Evolutionary conservation across 1,284 basidiomycete genomes (phyloP).

Genomic region (Sporisorium sorghi): DNA sequence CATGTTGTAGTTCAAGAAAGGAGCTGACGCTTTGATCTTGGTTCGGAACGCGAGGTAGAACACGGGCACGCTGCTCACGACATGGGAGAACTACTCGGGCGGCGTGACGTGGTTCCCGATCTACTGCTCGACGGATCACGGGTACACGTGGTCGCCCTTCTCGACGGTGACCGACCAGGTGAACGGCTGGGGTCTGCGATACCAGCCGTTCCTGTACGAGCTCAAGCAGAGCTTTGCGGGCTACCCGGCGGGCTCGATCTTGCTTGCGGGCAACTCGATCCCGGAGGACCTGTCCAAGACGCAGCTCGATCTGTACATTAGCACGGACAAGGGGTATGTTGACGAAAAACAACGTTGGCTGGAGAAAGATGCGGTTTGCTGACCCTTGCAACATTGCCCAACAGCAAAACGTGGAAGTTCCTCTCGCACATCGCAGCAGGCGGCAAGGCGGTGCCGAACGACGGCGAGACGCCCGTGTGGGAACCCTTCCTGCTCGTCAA

Average conservation of each 20-base stretch:
- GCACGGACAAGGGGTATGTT: slow-evolving; percentile 58
- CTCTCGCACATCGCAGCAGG: slow-evolving; percentile 61
- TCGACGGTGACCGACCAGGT: slow-evolving; percentile 34
- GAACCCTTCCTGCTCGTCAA: slow-evolving; percentile 69
- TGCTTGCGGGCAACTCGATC: slow-evolving; percentile 61
- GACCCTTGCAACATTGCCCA: no score
- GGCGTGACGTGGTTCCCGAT: slow-evolving; percentile 42
- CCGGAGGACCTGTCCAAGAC: slow-evolving; percentile 63
- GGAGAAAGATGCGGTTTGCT: no score
- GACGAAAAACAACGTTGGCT: no score
- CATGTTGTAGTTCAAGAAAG: no score
- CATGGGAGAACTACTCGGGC: slow-evolving; percentile 43
- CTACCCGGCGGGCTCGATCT: slow-evolving; percentile 66
- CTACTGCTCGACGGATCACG: slow-evolving; percentile 42
- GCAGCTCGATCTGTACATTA: slow-evolving; percentile 70
- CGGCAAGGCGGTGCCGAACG: slow-evolving; percentile 54
- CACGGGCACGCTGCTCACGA: slow-evolving; percentile 31
- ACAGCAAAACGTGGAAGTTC: slow-evolving; percentile 64
- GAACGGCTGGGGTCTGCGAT: slow-evolving; percentile 68
- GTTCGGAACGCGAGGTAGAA: no score
- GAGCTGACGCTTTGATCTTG: no score
- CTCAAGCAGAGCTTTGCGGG: slow-evolving; percentile 60
- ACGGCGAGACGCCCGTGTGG: slow-evolving; percentile 68
- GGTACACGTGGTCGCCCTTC: slow-evolving; percentile 37
- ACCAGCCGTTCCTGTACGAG: slow-evolving; percentile 68